phyloP scores from a whole-genome alignment of 441 rosid genomes.

The Arabidopsis lyrata region DNA sequence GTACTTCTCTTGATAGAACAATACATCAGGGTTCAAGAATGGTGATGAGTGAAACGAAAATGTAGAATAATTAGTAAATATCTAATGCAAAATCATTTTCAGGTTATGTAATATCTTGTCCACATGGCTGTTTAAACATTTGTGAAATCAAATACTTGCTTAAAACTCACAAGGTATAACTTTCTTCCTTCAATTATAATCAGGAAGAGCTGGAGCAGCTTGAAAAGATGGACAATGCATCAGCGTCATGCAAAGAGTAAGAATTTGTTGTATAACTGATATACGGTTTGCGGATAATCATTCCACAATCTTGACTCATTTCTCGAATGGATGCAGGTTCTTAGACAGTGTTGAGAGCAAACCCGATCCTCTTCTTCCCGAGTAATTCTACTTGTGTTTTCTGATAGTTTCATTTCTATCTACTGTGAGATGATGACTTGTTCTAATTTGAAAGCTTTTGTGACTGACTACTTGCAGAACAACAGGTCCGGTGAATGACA shows the following conservation, averaged over 20 bases:
- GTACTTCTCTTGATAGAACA: conserved; percentile 2
- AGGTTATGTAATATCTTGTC: neutral
- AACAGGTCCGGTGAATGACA: conserved; percentile 60
- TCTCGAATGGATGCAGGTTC: conserved; percentile 53
- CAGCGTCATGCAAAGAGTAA: conserved; percentile 81
- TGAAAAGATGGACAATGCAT: conserved; percentile 73
- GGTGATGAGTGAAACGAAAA: neutral
- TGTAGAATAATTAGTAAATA: neutral
- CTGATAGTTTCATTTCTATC: neutral
- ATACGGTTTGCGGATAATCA: neutral
- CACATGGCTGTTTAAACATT: neutral
- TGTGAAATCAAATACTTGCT: conserved; percentile 5
- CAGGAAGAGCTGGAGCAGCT: conserved; percentile 89
- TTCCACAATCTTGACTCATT: neutral
- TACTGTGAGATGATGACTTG: neutral
- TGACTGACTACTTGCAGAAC: conserved; percentile 61
- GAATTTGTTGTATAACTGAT: neutral
- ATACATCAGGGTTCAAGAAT: neutral
- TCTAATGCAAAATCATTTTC: neutral
- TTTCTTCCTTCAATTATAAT: neutral
- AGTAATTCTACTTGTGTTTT: conserved; percentile 48
- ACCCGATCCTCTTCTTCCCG: conserved; percentile 81
- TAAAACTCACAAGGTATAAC: conserved; percentile 3
- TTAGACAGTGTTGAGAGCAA: conserved; percentile 59
- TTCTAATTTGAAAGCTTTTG: conserved; percentile 17